Conservation (phyloP, 2,329 filamentous ascomycete species). For the Alternaria conjuncta region DNA sequence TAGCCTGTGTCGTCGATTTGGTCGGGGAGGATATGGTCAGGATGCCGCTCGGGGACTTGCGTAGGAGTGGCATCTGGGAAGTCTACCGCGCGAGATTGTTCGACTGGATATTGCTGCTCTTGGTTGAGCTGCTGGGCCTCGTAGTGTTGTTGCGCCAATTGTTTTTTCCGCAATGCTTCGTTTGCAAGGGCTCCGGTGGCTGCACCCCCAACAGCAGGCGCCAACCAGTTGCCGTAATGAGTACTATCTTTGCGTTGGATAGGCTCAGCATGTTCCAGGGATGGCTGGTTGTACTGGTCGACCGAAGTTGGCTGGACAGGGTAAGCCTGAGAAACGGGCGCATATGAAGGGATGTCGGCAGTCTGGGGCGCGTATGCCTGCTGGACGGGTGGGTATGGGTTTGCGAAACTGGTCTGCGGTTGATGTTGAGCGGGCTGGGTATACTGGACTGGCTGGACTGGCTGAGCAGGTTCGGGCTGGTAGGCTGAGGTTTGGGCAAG, state of each 20-base stretch:
- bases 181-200: constrained; percentile 50
- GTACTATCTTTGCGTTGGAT: constrained; percentile 48
- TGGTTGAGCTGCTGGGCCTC: constrained; percentile 31
- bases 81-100: constrained; percentile 2
- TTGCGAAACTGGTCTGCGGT: constrained; percentile 19
- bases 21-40: constrained; percentile 19
- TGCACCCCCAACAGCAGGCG: constrained; percentile 55
- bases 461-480: constrained; percentile 23
- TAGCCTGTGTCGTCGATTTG: constrained; percentile 20
- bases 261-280: constrained; percentile 6
- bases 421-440: constrained; percentile 16
- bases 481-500: constrained; percentile 23
- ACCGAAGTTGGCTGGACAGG: neutral
- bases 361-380: constrained; percentile 14
- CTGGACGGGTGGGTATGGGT: constrained; percentile 25
- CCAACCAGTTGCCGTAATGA: constrained; percentile 62
- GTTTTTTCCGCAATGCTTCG: constrained; percentile 42
- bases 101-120: constrained; percentile 11
- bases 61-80: constrained; percentile 7
- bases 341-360: neutral
- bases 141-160: constrained; percentile 33
- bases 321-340: constrained; percentile 2
- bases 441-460: constrained; percentile 14
- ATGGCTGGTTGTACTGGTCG: constrained; percentile 3
- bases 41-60: constrained; percentile 19